Conservation (phyloP, 768 basidiomycete species). For the Melanogaster broomeanus region DNA sequence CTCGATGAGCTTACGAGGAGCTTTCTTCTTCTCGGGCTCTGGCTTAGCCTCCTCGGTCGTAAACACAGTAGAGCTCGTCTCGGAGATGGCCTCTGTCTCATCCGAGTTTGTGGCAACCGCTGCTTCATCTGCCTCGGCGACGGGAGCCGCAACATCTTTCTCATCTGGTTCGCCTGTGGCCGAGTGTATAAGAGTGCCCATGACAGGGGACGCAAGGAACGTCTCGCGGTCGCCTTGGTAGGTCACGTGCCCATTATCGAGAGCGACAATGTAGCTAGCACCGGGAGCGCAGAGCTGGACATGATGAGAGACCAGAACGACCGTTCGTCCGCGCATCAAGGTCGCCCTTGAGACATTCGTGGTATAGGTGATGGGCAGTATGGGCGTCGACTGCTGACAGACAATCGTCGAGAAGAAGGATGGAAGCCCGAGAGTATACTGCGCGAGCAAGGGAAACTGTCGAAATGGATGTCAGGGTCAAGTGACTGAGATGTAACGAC, state of each 20-base stretch:
- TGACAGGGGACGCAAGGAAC: slow-evolving; percentile 69
- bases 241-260: slow-evolving; percentile 68
- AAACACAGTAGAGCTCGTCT: slow-evolving; percentile 47
- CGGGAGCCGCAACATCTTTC: slow-evolving; percentile 37
- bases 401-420: slow-evolving; percentile 85
- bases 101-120: slow-evolving; percentile 22
- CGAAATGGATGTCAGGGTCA: background rate
- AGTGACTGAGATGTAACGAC: background rate
- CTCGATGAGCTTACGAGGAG: slow-evolving; percentile 81
- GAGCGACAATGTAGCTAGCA: slow-evolving; percentile 79
- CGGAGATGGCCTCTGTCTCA: slow-evolving; percentile 31
- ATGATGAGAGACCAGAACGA: slow-evolving; percentile 92
- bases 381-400: slow-evolving; percentile 76
- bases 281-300: slow-evolving; percentile 84
- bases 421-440: slow-evolving; percentile 84
- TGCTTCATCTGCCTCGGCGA: slow-evolving; percentile 2
- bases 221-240: slow-evolving; percentile 68
- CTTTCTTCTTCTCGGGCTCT: slow-evolving; percentile 51
- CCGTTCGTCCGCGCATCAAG: slow-evolving; percentile 76
- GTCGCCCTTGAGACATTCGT: slow-evolving; percentile 78
- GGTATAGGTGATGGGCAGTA: slow-evolving; percentile 81
- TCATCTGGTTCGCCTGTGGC: slow-evolving; percentile 39
- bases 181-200: slow-evolving; percentile 67
- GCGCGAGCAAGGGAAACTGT: slow-evolving; percentile 78
- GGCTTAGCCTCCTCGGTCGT: slow-evolving; percentile 36